Conservation (phyloP, 345 rosid genomes). For the Lumnitzera racemosa region DNA sequence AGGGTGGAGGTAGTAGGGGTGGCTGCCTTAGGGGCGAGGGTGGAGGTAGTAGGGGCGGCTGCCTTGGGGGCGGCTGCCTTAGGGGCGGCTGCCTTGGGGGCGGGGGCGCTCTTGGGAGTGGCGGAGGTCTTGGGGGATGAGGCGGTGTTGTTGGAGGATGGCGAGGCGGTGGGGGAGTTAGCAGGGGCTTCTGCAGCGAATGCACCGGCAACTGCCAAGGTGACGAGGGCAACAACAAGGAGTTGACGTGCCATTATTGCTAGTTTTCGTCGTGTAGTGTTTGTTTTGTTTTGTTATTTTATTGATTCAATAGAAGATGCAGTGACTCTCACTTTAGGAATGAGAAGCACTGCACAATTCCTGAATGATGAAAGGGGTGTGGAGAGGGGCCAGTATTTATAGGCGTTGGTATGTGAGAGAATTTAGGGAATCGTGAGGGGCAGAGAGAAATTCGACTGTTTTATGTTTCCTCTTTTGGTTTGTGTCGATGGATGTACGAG, state of each 20-base stretch:
- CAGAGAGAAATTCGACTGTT: too few species aligned
- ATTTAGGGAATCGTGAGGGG: background rate
- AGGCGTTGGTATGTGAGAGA: background rate
- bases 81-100: too few species aligned
- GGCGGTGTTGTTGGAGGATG: background rate
- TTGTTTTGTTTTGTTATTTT: background rate
- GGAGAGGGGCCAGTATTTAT: background rate
- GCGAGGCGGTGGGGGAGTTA: background rate
- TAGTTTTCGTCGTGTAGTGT: too few species aligned
- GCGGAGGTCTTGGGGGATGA: slow-evolving; percentile 1
- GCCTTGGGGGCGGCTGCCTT: too few species aligned
- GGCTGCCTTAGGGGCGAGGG: too few species aligned
- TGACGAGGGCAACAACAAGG: slow-evolving; percentile 6
- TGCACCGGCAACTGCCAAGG: slow-evolving; percentile 4
- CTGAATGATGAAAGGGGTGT: background rate
- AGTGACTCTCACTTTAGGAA: slow-evolving; percentile 2
- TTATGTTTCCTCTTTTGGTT: too few species aligned
- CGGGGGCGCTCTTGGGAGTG: too few species aligned
- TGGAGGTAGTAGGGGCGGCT: too few species aligned
- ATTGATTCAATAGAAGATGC: slow-evolving; percentile 2
- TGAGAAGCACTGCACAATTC: slow-evolving; percentile 8
- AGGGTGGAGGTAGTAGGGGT: too few species aligned
- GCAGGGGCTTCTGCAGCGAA: slow-evolving; percentile 8
- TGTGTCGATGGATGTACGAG: too few species aligned
- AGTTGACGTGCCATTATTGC: slow-evolving; percentile 6